Percentiles rank a stretch among this genome's conserved stretches.
Evolutionary conservation across 352 stramenopile species (phyloP).

Genomic region (Phytophthora tentaculata): DNA sequence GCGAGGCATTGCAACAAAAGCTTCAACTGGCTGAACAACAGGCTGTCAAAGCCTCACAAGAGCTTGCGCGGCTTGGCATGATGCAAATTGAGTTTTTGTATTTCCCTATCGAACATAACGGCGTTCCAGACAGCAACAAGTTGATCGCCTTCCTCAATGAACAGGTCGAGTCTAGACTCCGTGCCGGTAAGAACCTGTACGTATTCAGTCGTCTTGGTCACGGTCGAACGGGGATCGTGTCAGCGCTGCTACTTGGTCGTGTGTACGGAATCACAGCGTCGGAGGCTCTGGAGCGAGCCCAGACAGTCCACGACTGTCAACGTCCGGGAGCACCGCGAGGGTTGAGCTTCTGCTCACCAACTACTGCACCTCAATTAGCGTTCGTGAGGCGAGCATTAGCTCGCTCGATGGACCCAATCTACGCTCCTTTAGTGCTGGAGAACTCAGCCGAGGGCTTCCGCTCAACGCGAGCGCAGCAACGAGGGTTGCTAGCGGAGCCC

Average conservation of each 20-base stretch:
- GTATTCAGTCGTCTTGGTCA: slow-evolving; percentile 78
- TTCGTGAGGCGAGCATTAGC: slow-evolving; percentile 54
- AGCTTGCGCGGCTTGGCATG: slow-evolving; percentile 37
- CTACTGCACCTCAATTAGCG: slow-evolving; percentile 50
- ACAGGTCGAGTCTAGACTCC: slow-evolving; percentile 58
- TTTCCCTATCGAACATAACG: slow-evolving; percentile 61
- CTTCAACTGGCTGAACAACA: slow-evolving; percentile 58
- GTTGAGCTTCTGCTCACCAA: slow-evolving; percentile 54
- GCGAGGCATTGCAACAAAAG: slow-evolving; percentile 52
- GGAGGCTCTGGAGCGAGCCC: slow-evolving; percentile 67
- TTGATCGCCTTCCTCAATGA: slow-evolving; percentile 41
- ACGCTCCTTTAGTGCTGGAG: slow-evolving; percentile 59
- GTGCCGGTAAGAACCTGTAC: slow-evolving; percentile 64
- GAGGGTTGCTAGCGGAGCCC: slow-evolving; percentile 52
- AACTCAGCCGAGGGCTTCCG: slow-evolving; percentile 47
- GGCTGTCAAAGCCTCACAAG: slow-evolving; percentile 39
- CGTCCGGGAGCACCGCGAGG: slow-evolving; percentile 24
- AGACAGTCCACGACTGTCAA: slow-evolving; percentile 76
- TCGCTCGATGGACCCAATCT: slow-evolving; percentile 66
- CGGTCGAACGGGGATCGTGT: slow-evolving; percentile 71
- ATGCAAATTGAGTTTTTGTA: slow-evolving; percentile 60
- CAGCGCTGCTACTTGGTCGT: slow-evolving; percentile 69
- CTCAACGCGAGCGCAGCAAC: slow-evolving; percentile 55
- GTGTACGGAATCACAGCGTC: slow-evolving; percentile 67
- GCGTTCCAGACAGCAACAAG: slow-evolving; percentile 32